Base-by-base conservation (phyloP, 345 rosid genomes). In the Boechera divaricarpa region DNA sequence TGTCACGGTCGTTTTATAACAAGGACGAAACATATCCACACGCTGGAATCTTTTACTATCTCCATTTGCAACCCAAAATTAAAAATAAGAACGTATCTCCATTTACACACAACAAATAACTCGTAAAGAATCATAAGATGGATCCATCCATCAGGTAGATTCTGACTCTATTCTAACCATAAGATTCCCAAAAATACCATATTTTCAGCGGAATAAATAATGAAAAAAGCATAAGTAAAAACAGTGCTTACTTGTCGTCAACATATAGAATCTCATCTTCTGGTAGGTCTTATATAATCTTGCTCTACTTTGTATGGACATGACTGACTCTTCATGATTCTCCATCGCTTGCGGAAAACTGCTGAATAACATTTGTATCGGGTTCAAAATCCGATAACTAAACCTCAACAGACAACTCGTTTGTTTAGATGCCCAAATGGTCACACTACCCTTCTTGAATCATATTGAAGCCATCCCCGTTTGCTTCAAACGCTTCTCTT, bases 401-500 rank as follows among this genome's bases (percentile, higher is more conserved):
- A 39, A 18, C 63, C 74, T 60, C 61, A 11, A 62, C 49, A 58
- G 45, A 75, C 29, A 28, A 2, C 68, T 56, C 41, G 5, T 56
- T 36, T 47, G 32, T 36, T 36, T 48, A 4, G n/a, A 31, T 21
- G 38, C 10, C 42, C 66, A 61, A 2, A 13, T 38, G 52, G 52
- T 49, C 0, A 49, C 28, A 18, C 55, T 18, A 49, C 55, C 2
- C 2, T 49, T 67, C 67, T 48, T 48, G 10, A 74, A 21, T 76
- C 59, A 77, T 77, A 54, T n/a, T 3, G 72, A 71, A 48, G 71
- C 53, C 72, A 36, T 77, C 62, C 77, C 67, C 48, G 72, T 60
- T 64, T 16, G 53, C 45, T 55, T 77, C 60, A 77, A 70, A 28
- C 80, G 67, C 26, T 55, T 77, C 76, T 77, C 76, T 71, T 77